phyloP scores from a whole-genome alignment of 139 green algal species.

The Chlamydomonas urium region DNA sequence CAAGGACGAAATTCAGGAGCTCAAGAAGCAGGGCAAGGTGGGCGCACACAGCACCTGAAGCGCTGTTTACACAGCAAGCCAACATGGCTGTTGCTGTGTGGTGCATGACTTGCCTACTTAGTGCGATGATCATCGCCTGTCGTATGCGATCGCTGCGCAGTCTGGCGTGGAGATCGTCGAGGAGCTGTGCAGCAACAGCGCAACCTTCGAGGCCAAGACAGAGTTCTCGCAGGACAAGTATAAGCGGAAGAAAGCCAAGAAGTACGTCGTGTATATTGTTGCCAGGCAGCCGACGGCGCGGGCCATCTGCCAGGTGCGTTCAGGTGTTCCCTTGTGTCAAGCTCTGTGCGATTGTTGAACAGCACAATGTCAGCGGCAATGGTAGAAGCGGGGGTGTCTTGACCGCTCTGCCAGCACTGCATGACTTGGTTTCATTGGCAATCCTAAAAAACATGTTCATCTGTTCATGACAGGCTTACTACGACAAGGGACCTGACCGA shows the following conservation, averaged over 20 bases:
- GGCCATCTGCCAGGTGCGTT: slow-evolving; percentile 62
- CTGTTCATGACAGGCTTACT: slow-evolving; percentile 32
- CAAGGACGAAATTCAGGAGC: slow-evolving; percentile 47
- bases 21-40: slow-evolving; percentile 51
- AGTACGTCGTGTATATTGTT: slow-evolving; percentile 49
- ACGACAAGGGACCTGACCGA: slow-evolving; percentile 43
- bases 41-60: slow-evolving; percentile 6
- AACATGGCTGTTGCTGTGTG: too few relatives aligned
- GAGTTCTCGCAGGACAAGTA: slow-evolving; percentile 83
- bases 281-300: slow-evolving; percentile 49
- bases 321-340: too few relatives aligned
- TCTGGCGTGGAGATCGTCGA: slow-evolving; percentile 68
- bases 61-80: too few relatives aligned
- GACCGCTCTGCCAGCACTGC: too few relatives aligned
- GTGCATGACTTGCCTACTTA: background rate
- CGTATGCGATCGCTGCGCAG: too few relatives aligned
- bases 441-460: background rate
- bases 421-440: background rate
- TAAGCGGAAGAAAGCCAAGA: slow-evolving; percentile 51
- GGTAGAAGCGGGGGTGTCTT: too few relatives aligned
- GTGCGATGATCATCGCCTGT: background rate
- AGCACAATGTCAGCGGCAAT: too few relatives aligned
- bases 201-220: slow-evolving; percentile 76
- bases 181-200: slow-evolving; percentile 61
- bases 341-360: too few relatives aligned